Evolutionary conservation across 1,284 basidiomycete genomes (phyloP).

Genomic region (Apiotrichum siamense): DNA sequence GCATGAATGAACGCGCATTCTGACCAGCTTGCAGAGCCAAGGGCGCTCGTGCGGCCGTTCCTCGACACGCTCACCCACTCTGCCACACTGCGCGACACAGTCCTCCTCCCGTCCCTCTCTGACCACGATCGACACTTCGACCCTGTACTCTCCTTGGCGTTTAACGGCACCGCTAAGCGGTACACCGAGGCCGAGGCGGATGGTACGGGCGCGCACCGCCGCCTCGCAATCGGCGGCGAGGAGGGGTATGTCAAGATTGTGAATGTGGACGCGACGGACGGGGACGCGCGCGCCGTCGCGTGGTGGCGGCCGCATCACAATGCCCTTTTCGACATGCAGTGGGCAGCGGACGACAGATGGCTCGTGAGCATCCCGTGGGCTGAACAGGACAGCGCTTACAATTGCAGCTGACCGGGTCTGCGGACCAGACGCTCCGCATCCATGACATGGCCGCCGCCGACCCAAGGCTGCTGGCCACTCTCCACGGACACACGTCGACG

Average conservation of each 20-base stretch:
- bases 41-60: no score
- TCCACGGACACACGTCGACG: constrained; percentile 43
- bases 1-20: no score
- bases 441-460: constrained; percentile 30
- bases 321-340: constrained; percentile 70
- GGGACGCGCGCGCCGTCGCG: neutral
- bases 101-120: constrained; percentile 2
- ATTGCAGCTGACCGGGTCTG: constrained; percentile 42
- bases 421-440: constrained; percentile 38
- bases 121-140: constrained; percentile 31
- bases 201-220: constrained; percentile 14
- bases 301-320: constrained; percentile 59
- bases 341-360: constrained; percentile 59
- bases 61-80: no score
- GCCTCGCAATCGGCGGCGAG: constrained; percentile 39
- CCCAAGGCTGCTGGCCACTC: constrained; percentile 26
- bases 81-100: no score
- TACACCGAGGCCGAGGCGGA: constrained; percentile 21
- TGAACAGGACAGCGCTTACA: neutral
- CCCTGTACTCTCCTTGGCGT: constrained; percentile 32
- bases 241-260: constrained; percentile 38
- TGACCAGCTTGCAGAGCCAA: no score
- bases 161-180: constrained; percentile 30
- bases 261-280: constrained; percentile 37
- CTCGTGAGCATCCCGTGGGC: constrained; percentile 25